Base-by-base conservation (phyloP, 1,284 basidiomycete genomes). In the Puccinia polysora region DNA sequence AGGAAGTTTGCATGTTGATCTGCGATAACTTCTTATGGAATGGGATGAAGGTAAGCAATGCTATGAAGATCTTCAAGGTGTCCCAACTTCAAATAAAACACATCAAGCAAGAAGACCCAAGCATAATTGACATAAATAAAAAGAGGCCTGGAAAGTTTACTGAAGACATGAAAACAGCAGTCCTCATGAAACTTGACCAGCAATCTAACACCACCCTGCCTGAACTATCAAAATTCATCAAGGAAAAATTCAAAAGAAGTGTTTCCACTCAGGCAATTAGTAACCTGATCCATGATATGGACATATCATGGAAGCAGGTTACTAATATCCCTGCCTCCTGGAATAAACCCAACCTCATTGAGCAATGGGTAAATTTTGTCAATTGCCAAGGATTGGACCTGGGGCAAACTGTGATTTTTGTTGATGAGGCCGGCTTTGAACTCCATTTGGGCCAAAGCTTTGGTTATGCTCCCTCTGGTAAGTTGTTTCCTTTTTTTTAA, bases 241-340 rank as follows among this genome's bases (percentile, higher is more conserved):
- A 40, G 20, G 56, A 59, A 1, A n/a, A 43, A 20, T 59, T 59
- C 23, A n/a, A 40, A 5, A 8, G 36, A 30, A 59, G 40, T 1
- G 36, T 59, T 4, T 59, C n/a, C 3, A 43, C 36, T 4, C 56
- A 59, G n/a, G 56, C 56, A 1, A 32, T 59, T 34, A 40, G 56
- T 59, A 59, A 59, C 56, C 56, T 59, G 36, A 36, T 59, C 56
- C 56, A 59, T 34, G 36, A 59, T 59, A 59, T 59, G 56, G 36
- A 59, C 15, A 59, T 59, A 59, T 40, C 56, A n/a, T n/a, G n/a
- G n/a, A n/a, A n/a, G n/a, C n/a, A n/a, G n/a, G n/a, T n/a, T n/a
- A n/a, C n/a, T n/a, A n/a, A 59, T 23, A 59, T 59, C 1, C 56
- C 56, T 25, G 55, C 30, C 8, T 18, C 36, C n/a, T 59, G 56